Percentiles rank a stretch among this genome's conserved stretches.
phyloP scores from a whole-genome alignment of 1,284 basidiomycete species.

The Volvariella volvacea region DNA sequence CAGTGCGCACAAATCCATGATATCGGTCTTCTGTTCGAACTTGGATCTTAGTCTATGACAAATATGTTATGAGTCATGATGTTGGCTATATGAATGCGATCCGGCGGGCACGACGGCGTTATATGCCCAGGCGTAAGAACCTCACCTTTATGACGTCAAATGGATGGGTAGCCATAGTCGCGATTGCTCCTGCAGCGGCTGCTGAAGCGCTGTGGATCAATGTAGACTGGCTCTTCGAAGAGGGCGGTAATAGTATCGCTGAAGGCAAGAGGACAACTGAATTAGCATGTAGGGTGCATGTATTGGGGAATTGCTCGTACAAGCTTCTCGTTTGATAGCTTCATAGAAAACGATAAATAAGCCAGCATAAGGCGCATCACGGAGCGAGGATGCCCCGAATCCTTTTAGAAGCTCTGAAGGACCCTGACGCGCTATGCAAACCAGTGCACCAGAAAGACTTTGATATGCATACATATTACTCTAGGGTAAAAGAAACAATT shows the following conservation, averaged over 20 bases:
- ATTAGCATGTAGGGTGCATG: neutral
- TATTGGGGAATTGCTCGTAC: conserved; percentile 31
- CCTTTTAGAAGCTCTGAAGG: conserved; percentile 84
- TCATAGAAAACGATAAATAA: conserved; percentile 93
- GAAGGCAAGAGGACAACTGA: conserved; percentile 7
- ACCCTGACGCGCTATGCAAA: conserved; percentile 63
- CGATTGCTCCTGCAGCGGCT: conserved; percentile 72
- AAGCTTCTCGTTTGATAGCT: conserved; percentile 65
- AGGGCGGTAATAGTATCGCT: conserved; percentile 29
- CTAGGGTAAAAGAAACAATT: conserved; percentile 28
- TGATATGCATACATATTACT: conserved; percentile 77
- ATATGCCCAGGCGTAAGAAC: conserved; percentile 2
- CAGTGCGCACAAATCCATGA: conserved; percentile 60
- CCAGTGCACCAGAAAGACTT: conserved; percentile 56
- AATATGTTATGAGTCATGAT: conserved; percentile 2
- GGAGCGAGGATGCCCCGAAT: conserved; percentile 82
- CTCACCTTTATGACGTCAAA: conserved; percentile 86
- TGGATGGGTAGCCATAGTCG: conserved; percentile 80
- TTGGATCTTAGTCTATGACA: conserved; percentile 77
- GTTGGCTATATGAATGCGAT: neutral
- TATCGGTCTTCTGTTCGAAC: conserved; percentile 72
- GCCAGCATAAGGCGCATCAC: conserved; percentile 96
- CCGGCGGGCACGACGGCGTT: too few relatives aligned
- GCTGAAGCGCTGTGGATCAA: conserved; percentile 57
- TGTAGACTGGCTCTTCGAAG: conserved; percentile 33